Base-by-base conservation (phyloP, 495 filamentous ascomycete genomes). In the Amniculicola lignicola region DNA sequence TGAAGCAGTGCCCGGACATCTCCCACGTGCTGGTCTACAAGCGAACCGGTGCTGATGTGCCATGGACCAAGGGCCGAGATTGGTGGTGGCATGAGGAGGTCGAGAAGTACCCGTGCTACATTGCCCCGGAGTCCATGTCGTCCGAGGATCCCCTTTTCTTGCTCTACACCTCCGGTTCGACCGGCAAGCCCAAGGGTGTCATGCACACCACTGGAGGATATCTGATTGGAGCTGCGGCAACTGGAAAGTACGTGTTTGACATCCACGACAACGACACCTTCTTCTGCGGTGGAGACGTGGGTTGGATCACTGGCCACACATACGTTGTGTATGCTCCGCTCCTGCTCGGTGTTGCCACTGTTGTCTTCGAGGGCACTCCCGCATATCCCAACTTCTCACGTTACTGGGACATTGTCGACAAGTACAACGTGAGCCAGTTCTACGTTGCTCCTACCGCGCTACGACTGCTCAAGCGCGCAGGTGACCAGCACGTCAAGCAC, bases 261-360 rank as follows among this genome's bases (percentile, higher is more conserved):
- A 93, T 99, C 59, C 93, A 99, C 62, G 85, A 90, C 41, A 83
- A 82, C 45, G 93, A 99, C 72, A 81, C 79, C 50, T 96, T 90
- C 77, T 97, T 96, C 81, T 97, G 93, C 64, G 93, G 89, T 70
- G 94, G 94, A 70, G 93, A 99, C 68, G 90, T 99, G 45, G 93
- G 93, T 62, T 99, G 93, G 93, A 97, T 99, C 67, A 97, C 94
- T 39, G 93, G 93, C n/a, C 93, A 99, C 74, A 96, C 93, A 40
- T 99, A 99, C 66, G 93, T 96, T 43, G 92, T 99, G 24, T 99
- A 99, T 67, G 89, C 93, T 10, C 93, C 93, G 49, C 79, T 99
- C 37, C 77, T 99, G 3, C 79, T 97, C 35, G 93, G 93, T 75
- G 84, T 95, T 57, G 80, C 92, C 21, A 97, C 93, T 2, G 88